Base-by-base conservation (phyloP, 441 rosid species). In the Eruca vesicaria region DNA sequence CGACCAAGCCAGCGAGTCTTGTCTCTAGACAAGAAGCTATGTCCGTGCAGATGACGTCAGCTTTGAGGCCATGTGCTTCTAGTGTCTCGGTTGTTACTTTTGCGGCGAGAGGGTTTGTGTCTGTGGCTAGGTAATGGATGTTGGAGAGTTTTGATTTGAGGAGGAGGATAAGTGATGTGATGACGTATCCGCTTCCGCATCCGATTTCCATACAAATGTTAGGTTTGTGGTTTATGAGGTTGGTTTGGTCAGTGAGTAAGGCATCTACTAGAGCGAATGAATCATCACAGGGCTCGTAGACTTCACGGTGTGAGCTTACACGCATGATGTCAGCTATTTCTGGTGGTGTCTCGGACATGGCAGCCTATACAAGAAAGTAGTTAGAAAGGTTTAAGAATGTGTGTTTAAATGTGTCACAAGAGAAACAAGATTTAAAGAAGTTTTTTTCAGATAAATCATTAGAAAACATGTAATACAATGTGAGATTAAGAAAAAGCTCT, bases 281-380 rank as follows among this genome's bases (percentile, higher is more conserved):
- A 79, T 93, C 99, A 58, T 96, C 97, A 60, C 99, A 93, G 26
- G 97, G 99, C 55, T 93, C 97, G 15, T 93, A 96, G 63, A 96
- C 98, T 75, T 96, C 97, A 0, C 85, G 89, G 72, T 96, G 96
- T 9, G 98, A 90, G 70, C 97, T 84, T 63, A 90, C 86, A 26
- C 88, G 90, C n/a, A 81, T 80, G 72, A 96, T 96, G 68, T 88
- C 93, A 29, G 97, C 98, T 58, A 75, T 83, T 82, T 70, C 86
- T 1, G 79, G 64, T 45, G 81, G 26, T 23, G 26, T 1, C 26
- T 23, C 3, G 43, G 8, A 50, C 12, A 63, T 23, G 50, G 29
- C 64, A 80, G 61, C 58, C 63, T 63, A n/a, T n/a, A 79, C 55
- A 71, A 72, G 6, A 52, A 19, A 71, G 2, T 33, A 52, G 21